phyloP scores from a whole-genome alignment of 164 flowering plant genomes.

The Kingdonia uniflora region DNA sequence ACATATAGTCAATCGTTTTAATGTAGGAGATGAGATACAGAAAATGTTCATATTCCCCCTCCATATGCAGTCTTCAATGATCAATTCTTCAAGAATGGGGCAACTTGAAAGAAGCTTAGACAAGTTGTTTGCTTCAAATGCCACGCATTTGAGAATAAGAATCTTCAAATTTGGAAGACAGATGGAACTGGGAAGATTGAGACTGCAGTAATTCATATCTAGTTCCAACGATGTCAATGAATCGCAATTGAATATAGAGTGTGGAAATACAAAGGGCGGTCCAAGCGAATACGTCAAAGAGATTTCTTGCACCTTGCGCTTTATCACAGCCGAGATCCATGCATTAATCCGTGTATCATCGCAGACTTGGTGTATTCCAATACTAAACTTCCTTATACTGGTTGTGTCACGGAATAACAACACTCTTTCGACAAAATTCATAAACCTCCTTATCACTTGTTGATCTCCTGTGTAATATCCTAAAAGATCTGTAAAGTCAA shows the following conservation, averaged over 20 bases:
- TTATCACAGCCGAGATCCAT: not conserved
- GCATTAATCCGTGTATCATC: not conserved
- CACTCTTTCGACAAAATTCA: constrained; percentile 1
- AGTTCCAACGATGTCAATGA: constrained; percentile 11
- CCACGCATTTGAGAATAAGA: constrained; percentile 6
- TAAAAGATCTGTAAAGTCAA: not conserved
- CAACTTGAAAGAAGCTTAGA: constrained; percentile 7
- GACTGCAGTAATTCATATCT: constrained; percentile 2
- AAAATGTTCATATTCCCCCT: constrained; percentile 5
- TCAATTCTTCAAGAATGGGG: constrained; percentile 12
- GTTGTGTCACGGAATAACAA: not conserved
- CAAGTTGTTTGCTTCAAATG: constrained; percentile 9
- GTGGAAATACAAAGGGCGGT: constrained; percentile 5
- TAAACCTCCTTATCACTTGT: not conserved
- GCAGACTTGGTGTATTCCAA: not conserved
- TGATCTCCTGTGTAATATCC: not conserved
- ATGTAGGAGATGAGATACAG: constrained; percentile 5
- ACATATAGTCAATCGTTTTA: constrained; percentile 10
- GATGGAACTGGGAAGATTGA: constrained; percentile 8
- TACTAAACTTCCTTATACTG: not conserved
- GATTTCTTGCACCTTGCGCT: not conserved
- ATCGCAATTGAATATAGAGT: constrained; percentile 5
- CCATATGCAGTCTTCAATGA: constrained; percentile 5
- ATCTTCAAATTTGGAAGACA: constrained; percentile 12
- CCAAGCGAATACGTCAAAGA: not conserved